Evolutionary conservation across 805 yeast species (phyloP), one percentile per base, ranked within the genome.

Genomic region (Teunomyces atbi): DNA sequence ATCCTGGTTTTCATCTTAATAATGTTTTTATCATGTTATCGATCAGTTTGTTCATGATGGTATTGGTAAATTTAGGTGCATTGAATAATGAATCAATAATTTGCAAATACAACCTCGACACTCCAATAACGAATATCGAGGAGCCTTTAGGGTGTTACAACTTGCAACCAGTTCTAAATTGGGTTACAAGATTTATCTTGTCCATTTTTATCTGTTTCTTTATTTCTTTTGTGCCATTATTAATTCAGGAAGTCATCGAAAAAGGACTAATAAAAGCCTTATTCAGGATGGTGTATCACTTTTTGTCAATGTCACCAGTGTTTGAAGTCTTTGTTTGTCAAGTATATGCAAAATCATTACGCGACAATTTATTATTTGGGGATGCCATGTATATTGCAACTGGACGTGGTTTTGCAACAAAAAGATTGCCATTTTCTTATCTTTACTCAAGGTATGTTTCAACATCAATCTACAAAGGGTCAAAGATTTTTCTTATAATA

Each of bases 251-350:
- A 60, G 59, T 89, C 37, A 78, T 89, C 10, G 98, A 92, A 62
- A 82, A 90, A 57, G 97, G 98, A 0, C 54, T 84, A 11, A 75
- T 86, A 80, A 84, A 84, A 54, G 92, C 97, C 0, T 55, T 77
- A 2, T 71, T 77, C 30, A 75, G 97, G 52, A 78, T 91, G 42
- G 61, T 78, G n/a, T 80, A 78, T 62, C 98, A 92, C 58, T 74
- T 92, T 46, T 61, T 80, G 27, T 90, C 97, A 0, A 65, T 91
- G 48, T 86, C 97, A 2, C 97, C 97, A 2, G 68, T 91, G 45
- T 92, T 92, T 67, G 98, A 92, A 63, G 97, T 92, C 5, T 90
- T 92, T 68, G 96, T 89, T 6, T 89, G 97, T 63, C 97, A 91
- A 65, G 85, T 91, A 6, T 92, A 92, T 62, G 87, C 97, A 3